These are phyloP conservation scores for Abortiporus biennis DNA, from an alignment of 1,284 basidiomycete genomes.

Conservation along the genomic window DNA sequence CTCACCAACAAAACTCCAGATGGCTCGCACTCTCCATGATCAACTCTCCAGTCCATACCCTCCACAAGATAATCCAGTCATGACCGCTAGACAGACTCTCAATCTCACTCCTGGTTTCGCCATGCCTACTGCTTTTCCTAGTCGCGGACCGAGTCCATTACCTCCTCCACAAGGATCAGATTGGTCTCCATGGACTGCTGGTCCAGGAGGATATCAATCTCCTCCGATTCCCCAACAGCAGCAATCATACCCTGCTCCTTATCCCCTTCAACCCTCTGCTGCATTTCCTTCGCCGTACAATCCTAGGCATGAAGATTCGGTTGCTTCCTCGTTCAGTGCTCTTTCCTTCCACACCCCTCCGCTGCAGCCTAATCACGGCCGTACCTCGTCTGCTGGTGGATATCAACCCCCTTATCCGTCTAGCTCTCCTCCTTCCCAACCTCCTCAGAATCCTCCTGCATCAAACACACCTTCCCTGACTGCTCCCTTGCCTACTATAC, in stretches of 20 bases:
- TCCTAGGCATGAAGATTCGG: not conserved
- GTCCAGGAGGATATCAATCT: constrained; percentile 17
- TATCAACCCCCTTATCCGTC: constrained; percentile 12
- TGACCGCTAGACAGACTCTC: constrained; percentile 12
- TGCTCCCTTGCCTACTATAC: constrained; percentile 55
- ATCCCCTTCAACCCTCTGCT: constrained; percentile 17
- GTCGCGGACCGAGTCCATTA: constrained; percentile 20
- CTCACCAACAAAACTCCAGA: constrained; percentile 31
- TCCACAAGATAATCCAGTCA: no score
- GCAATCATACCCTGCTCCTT: constrained; percentile 13
- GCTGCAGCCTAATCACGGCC: constrained; percentile 10
- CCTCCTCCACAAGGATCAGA: constrained; percentile 24
- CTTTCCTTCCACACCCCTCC: constrained; percentile 14
- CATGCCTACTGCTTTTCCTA: constrained; percentile 13
- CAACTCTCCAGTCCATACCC: constrained; percentile 14
- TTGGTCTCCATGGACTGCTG: constrained; percentile 26
- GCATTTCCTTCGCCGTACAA: constrained; percentile 16
- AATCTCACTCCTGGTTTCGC: constrained; percentile 21
- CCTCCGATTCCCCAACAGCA: constrained; percentile 14
- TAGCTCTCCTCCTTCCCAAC: constrained; percentile 15
- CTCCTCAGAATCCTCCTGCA: constrained; percentile 11
- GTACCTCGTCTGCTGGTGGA: constrained; percentile 9
- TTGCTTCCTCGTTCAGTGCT: constrained; percentile 16
- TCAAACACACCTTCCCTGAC: constrained; percentile 45
- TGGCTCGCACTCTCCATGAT: constrained; percentile 51